Evolutionary conservation across 805 yeast species (phyloP), one percentile per base, ranked within the genome.

Genomic region (Hagleromyces aurorensis): DNA sequence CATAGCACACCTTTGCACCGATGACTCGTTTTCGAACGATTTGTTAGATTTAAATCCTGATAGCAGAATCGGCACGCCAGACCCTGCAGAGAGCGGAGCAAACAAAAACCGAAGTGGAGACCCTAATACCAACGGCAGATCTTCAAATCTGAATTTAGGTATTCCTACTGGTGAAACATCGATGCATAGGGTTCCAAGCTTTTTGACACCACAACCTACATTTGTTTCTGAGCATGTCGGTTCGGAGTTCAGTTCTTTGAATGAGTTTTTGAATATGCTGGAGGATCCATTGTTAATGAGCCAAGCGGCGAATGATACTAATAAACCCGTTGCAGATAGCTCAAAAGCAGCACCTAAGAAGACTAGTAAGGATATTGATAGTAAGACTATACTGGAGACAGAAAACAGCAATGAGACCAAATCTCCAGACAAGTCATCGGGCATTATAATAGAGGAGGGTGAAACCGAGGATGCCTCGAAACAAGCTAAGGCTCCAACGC

Each of bases 191-290:
- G 27, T 36, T 19, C 21, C 39, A 7, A 37, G 41, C 22, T 33
- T 46, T n/a, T 20, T 50, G 8, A 38, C 52, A 50, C 83, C 76
- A 35, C 82, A 76, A 39, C 91, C 94, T 0, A 72, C 80, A 34
- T 86, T 86, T 59, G 79, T 75, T 40, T 81, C 94, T 0, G 95
- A 86, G 46, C 93, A 86, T 51, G 94, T 91, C 0, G 94, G 94
- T 2, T 78, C 91, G 13, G 96, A 87, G 57, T 86, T 87, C 50
- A 76, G 85, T 38, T 85, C 95, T 1, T 63, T 87, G 42, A 85
- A 85, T 36, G 96, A 87, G 50, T 87, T 87, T 46, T 61, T 87
- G 30, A 76, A 87, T 2, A 83, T 87, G 83, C 72, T 87, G 25
- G 96, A 87, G 46, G 95, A 86, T 49, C 82, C 87, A 0, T 65